Base-by-base conservation (phyloP, 306 rosid genomes). In the Sindora glabra region DNA sequence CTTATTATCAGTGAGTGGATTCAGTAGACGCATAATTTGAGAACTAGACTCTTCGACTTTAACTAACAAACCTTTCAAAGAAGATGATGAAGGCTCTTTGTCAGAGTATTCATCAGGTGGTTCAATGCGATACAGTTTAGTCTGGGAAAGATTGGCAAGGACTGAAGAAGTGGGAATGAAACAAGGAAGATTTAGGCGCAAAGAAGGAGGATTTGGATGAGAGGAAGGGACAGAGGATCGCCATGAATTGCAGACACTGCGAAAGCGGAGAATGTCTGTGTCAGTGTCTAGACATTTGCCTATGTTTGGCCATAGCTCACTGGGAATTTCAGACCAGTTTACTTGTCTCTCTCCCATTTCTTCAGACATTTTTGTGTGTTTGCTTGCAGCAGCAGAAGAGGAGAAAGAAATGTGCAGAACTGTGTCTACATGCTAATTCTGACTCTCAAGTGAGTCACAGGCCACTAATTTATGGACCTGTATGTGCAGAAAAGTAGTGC, bases 171-270 rank as follows among this genome's bases (percentile, higher is more conserved):
- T 11, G 68, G 63, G 38, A 62, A 54, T 15, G 10, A 15, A 19
- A 10, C 51, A 73, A 63, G 63, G 78, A 10, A 62, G 33, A n/a
- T n/a, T n/a, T n/a, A n/a, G n/a, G 56, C 26, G 56, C 40, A 56
- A 30, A 65, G 13, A 62, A 47, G 50, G 53, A 40, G n/a, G 8
- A 1, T 17, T 0, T 6, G 21, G 1, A 30, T 0, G 8, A 34
- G 70, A 17, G 13, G 45, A 56, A 49, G 75, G 74, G 55, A 69
- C 2, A 13, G 56, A 22, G 4, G 74, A 66, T 6, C 78, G 84
- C 82, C 87, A 81, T 14, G 70, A 37, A 1, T 39, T 16, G 42
- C 81, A 81, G 22, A 65, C 60, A 18, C 81, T 71, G 41, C 83
- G 79, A 19, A 77, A 77, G 10, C 76, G 78, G 60, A 77, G 56